A percentile compares a stretch with the other conserved stretches of the same genome.
These are phyloP conservation scores for Sicyos edulis DNA, from an alignment of 306 rosid genomes.

Conservation along the genomic window DNA sequence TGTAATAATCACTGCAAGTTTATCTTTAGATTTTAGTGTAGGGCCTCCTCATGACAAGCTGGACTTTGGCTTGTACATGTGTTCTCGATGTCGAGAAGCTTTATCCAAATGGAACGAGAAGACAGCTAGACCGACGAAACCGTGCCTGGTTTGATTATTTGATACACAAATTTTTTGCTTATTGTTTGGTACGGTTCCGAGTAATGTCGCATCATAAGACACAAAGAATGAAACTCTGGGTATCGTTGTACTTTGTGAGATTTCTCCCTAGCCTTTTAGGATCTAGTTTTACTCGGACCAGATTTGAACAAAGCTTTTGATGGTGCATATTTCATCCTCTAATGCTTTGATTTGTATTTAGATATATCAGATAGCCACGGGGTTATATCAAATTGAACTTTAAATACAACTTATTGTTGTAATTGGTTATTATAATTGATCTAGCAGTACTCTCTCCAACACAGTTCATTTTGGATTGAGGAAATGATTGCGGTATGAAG, in stretches of 20 bases:
- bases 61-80: not conserved
- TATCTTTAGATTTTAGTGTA: constrained; percentile 1
- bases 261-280: not conserved
- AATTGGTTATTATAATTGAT: not conserved
- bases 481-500: too few species aligned
- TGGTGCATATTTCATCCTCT: not conserved
- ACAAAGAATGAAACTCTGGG: too few species aligned
- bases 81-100: not conserved
- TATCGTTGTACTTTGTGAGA: not conserved
- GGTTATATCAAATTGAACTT: too few species aligned
- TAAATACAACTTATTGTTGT: too few species aligned
- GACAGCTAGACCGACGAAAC: not conserved
- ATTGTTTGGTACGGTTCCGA: not conserved
- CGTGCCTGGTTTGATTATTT: not conserved
- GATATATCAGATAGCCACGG: too few species aligned
- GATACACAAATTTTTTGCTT: not conserved
- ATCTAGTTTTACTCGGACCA: not conserved
- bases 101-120: not conserved
- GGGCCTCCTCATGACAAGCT: not conserved
- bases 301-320: not conserved
- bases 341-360: not conserved
- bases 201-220: not conserved
- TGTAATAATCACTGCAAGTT: not conserved
- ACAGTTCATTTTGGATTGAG: too few species aligned
- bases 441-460: not conserved